These are phyloP conservation scores for Aspergillus sp. DNA, from an alignment of 2,329 filamentous ascomycete species.

Conservation along the genomic window DNA sequence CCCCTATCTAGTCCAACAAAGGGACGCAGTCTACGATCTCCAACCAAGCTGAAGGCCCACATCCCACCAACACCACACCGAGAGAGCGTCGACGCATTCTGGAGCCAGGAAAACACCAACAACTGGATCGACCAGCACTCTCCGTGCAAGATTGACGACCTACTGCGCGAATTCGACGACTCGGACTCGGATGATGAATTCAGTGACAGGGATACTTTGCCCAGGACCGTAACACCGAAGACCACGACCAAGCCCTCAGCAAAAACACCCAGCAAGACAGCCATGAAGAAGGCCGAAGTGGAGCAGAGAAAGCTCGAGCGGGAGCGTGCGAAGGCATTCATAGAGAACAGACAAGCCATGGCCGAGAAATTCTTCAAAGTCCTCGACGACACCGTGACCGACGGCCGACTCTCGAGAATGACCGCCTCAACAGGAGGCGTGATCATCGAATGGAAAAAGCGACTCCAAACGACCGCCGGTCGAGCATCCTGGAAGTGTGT, in stretches of 20 bases:
- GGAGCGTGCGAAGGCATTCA: conserved; percentile 52
- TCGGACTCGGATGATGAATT: conserved; percentile 38
- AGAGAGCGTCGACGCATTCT: conserved; percentile 56
- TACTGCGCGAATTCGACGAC: conserved; percentile 39
- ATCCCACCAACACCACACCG: conserved; percentile 55
- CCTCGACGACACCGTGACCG: conserved; percentile 56
- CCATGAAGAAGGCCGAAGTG: conserved; percentile 41
- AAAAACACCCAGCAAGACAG: conserved; percentile 38
- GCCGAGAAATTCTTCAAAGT: conserved; percentile 58
- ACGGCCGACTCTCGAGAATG: conserved; percentile 51
- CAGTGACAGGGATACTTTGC: conserved; percentile 23
- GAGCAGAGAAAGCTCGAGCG: conserved; percentile 38
- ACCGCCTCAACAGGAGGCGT: conserved; percentile 58
- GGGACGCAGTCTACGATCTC: conserved; percentile 45
- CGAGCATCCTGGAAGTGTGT: conserved; percentile 66
- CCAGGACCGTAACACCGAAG: not conserved
- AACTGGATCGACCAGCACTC: conserved; percentile 58
- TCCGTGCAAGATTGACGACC: conserved; percentile 46
- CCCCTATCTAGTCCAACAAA: conserved; percentile 49
- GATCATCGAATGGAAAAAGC: conserved; percentile 62
- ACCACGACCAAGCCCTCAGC: conserved; percentile 11
- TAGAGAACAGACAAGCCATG: conserved; percentile 54
- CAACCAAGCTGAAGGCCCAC: conserved; percentile 46
- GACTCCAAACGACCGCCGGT: conserved; percentile 62
- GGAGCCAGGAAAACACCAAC: conserved; percentile 54